Evolutionary conservation across 331 rosid genomes (phyloP).

Genomic region (Rosa hybrid): DNA sequence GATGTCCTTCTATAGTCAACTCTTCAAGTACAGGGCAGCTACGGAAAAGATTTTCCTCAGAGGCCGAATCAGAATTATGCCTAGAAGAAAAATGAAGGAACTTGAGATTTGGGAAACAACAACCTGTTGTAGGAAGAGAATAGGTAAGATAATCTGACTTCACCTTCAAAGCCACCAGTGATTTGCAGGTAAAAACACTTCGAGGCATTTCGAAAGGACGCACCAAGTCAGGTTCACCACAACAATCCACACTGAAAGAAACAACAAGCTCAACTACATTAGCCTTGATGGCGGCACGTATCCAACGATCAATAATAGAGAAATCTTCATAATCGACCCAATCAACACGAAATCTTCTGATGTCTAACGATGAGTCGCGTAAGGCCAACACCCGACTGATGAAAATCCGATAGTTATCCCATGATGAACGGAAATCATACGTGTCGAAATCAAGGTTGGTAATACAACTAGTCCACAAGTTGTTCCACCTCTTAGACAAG

Average conservation of each 20-base stretch:
- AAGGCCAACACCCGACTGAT: not conserved
- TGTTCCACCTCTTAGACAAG: conserved; percentile 1
- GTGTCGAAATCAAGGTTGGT: not conserved
- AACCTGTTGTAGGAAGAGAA: not conserved
- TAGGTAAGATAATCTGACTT: not conserved
- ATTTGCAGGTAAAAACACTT: not conserved
- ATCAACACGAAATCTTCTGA: not conserved
- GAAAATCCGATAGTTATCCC: not conserved
- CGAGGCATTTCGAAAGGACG: not conserved
- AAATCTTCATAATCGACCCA: not conserved
- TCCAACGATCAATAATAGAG: not conserved
- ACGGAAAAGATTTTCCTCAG: not conserved
- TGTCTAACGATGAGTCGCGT: not conserved
- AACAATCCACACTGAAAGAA: not conserved
- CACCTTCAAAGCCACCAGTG: not conserved
- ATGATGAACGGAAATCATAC: not conserved
- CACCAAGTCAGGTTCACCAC: not conserved
- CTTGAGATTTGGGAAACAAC: not conserved
- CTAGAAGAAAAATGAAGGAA: not conserved
- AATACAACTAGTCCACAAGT: not conserved
- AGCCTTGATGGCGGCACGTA: not conserved
- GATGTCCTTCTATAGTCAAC: not conserved
- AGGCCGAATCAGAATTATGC: not conserved
- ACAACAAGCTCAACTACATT: not conserved
- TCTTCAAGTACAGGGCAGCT: not conserved